A percentile compares a stretch with the other conserved stretches of the same genome.
phyloP scores from a whole-genome alignment of 2,329 filamentous ascomycete species.

The Alternaria tenuissima region DNA sequence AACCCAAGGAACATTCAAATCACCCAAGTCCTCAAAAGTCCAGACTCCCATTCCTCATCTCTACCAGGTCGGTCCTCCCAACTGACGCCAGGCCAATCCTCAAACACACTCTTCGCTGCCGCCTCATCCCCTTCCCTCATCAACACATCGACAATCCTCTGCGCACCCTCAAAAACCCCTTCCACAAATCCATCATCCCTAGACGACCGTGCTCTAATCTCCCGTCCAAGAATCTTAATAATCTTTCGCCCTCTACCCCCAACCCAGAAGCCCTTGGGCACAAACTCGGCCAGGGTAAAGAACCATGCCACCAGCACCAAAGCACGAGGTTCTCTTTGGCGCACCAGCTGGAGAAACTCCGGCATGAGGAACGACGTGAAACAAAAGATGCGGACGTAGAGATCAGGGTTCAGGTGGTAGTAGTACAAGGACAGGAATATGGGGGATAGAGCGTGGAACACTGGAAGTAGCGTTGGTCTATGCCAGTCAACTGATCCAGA shows the following conservation, averaged over 20 bases:
- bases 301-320: slow-evolving; percentile 42
- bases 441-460: slow-evolving; percentile 41
- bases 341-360: slow-evolving; percentile 37
- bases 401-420: slow-evolving; percentile 38
- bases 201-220: slow-evolving; percentile 18
- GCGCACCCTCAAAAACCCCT: slow-evolving; percentile 30
- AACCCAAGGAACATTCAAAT: not conserved
- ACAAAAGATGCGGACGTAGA: slow-evolving; percentile 40
- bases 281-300: slow-evolving; percentile 34
- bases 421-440: slow-evolving; percentile 47
- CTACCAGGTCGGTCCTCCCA: slow-evolving; percentile 38
- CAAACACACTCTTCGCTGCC: slow-evolving; percentile 38
- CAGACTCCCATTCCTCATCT: slow-evolving; percentile 31
- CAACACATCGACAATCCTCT: slow-evolving; percentile 24
- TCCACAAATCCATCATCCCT: slow-evolving; percentile 20
- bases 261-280: slow-evolving; percentile 41
- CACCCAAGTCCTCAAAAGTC: slow-evolving; percentile 15
- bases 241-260: slow-evolving; percentile 20
- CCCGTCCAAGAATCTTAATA: slow-evolving; percentile 32
- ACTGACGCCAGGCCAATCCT: slow-evolving; percentile 35
- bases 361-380: slow-evolving; percentile 43
- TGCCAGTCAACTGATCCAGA: slow-evolving; percentile 32
- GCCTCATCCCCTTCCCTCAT: slow-evolving; percentile 25
- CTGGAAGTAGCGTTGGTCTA: slow-evolving; percentile 30
- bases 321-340: slow-evolving; percentile 33